Evolutionary conservation across 176 grass and related monocot genomes (phyloP), one percentile per base, ranked within the genome.

Genomic region (Zizania latifolia): DNA sequence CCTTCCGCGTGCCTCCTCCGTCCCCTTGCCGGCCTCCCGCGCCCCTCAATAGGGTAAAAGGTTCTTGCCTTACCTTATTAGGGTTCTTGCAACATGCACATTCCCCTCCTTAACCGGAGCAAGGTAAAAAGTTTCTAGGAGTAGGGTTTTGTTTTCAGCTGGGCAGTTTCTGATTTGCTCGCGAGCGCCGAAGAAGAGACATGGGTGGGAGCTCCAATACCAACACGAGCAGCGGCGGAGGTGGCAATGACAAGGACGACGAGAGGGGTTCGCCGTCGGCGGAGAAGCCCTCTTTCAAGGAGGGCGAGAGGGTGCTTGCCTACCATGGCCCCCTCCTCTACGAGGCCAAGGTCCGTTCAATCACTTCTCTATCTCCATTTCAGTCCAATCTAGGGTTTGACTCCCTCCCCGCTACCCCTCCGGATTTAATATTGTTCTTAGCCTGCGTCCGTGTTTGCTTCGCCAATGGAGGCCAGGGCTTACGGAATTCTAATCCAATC

Each of bases 311-410:
- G 82, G 91, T 98, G 70, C 89, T 98, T 57, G 91, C 94, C 27
- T 98, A 93, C 78, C 94, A 94, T 58, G 91, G 94, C 4, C 94
- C 91, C 19, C 84, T 81, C 86, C 90, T 98, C 83, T 98, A 98
- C 82, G 94, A 98, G 79, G 91, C 94, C 70, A 98, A 98, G 94
- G 93, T 97, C 32, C 27, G 6, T 45, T 60, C 13, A 6, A n/a
- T 33, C 3, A 3, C 6, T n/a, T 30, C 1, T 2, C 44, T 17
- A 10, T 3, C 2, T 23, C 21, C 0, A 29, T 28, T 35, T 27
- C 1, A 2, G 11, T 64, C 24, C 27, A 10, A 10, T 77, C 38
- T 68, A 69, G 62, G 71, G 74, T 71, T 80, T 16, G 31, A 38
- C 36, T 15, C 41, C 3, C 41, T 44, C 41, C 41, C 41, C 41